phyloP scores from a whole-genome alignment of 345 rosid genomes.

The Brassica nigra region DNA sequence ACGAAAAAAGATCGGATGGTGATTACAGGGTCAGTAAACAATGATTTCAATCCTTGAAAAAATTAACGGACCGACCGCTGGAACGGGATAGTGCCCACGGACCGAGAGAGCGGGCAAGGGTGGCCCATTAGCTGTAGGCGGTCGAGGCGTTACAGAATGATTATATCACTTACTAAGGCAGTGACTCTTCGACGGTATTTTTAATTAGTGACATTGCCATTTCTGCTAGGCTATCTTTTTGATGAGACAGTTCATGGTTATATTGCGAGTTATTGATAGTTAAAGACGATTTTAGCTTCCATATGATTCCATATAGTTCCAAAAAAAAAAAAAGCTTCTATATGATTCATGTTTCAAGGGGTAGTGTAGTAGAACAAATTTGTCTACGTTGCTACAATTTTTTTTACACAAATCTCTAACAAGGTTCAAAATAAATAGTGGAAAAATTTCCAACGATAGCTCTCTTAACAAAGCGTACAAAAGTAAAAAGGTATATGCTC shows the following conservation, averaged over 20 bases:
- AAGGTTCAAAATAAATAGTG: too few relatives aligned
- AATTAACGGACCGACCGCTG: too few relatives aligned
- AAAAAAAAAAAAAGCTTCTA: too few relatives aligned
- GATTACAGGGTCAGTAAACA: too few relatives aligned
- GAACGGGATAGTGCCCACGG: too few relatives aligned
- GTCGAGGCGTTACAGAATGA: too few relatives aligned
- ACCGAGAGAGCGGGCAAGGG: too few relatives aligned
- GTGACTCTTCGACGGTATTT: background rate
- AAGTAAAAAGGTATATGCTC: background rate
- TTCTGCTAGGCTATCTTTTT: background rate
- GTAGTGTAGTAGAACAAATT: background rate
- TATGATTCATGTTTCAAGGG: background rate
- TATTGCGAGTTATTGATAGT: background rate
- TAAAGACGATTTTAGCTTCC: background rate
- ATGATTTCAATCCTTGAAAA: too few relatives aligned
- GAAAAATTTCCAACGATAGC: background rate
- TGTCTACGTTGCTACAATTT: background rate
- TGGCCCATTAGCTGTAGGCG: too few relatives aligned
- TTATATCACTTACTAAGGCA: too few relatives aligned
- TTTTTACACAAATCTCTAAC: background rate
- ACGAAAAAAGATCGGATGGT: too few relatives aligned
- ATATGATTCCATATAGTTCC: background rate
- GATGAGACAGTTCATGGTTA: background rate
- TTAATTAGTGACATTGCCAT: background rate
- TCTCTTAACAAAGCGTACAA: background rate